phyloP scores from a whole-genome alignment of 352 stramenopile genomes.

The Phytopythium delawarense region DNA sequence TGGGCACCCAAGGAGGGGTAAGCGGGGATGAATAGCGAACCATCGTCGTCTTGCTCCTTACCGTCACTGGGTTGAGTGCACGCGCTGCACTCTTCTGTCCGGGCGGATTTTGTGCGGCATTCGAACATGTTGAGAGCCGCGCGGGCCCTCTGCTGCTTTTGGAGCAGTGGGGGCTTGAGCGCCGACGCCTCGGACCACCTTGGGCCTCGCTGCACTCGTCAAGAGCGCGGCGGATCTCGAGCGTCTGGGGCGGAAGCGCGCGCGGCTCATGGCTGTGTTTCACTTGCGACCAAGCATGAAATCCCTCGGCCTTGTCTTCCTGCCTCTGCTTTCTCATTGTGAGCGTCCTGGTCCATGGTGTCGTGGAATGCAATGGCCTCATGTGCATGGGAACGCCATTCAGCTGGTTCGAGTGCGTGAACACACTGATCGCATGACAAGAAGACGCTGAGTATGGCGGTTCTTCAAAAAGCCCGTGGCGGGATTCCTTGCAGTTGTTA shows the following conservation, averaged over 20 bases:
- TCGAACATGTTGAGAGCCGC: conserved; percentile 14
- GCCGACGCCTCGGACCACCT: neutral
- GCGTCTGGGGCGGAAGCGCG: neutral
- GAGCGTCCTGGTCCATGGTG: neutral
- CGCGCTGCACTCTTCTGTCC: conserved; percentile 86
- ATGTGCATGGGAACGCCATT: too few relatives aligned
- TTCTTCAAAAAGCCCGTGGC: neutral
- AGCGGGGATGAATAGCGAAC: conserved; percentile 38
- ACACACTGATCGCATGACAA: too few relatives aligned
- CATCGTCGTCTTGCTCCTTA: conserved; percentile 43
- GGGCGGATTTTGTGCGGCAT: conserved; percentile 84
- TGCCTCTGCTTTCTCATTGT: neutral
- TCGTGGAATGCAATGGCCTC: too few relatives aligned
- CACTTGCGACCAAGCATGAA: conserved; percentile 34
- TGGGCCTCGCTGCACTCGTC: neutral
- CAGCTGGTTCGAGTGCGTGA: too few relatives aligned
- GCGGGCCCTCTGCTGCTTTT: conserved; percentile 1
- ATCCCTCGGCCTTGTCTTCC: conserved; percentile 19
- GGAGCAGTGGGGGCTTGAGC: neutral
- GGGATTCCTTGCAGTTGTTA: neutral
- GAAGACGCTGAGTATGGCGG: neutral
- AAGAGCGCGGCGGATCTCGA: neutral
- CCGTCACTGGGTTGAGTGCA: conserved; percentile 90
- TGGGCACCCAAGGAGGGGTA: conserved; percentile 15
- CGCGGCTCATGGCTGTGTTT: conserved; percentile 6